Evolutionary conservation across 495 filamentous ascomycete genomes (phyloP), one percentile per base, ranked within the genome.

Genomic region (Ascobolus immersus): DNA sequence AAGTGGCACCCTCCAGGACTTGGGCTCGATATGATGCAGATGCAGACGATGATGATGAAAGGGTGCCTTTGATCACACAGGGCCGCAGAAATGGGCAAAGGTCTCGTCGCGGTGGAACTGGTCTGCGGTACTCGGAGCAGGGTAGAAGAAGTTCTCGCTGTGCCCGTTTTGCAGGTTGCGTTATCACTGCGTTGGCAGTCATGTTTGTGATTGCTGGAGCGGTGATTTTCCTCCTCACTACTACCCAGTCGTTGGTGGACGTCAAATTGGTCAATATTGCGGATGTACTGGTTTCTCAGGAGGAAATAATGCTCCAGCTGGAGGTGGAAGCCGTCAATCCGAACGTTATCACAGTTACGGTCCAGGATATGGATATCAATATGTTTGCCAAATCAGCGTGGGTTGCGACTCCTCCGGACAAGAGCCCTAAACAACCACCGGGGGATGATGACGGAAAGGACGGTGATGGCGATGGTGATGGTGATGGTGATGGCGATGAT

Each of bases 261-360:
- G 72, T 94, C 34, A 57, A 68, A 28, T 60, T 94, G 19, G 51
- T 70, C 25, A 69, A 71, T 24, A 75, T 96, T 39, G 67, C 71
- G 41, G 82, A 91, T 43, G 79, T 96, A 12, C 63, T 94, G 20
- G 81, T 81, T 4, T 90, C 78, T 39, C 74, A 91, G 48, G 77
- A 92, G 51, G 89, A 94, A 46, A 61, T 96, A 13, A 94, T 96
- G 72, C 60, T 96, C 39, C 84, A 96, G 45, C 57, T 94, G 6
- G 67, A 74, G n/a, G 75, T 96, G 23, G 61, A 61, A 38, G 86
- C 84, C 1, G 58, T 77, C 38, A 96, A 96, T 47, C 86, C 82
- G 0, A 96, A 96, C 41, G 61, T 90, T 13, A 72, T 93, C 27
- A 67, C 74, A 11, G 69, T 96, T 17, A 71, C 72, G 6, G 67